Base-by-base conservation (phyloP, 2,329 filamentous ascomycete genomes). In the Talaromyces sp. region DNA sequence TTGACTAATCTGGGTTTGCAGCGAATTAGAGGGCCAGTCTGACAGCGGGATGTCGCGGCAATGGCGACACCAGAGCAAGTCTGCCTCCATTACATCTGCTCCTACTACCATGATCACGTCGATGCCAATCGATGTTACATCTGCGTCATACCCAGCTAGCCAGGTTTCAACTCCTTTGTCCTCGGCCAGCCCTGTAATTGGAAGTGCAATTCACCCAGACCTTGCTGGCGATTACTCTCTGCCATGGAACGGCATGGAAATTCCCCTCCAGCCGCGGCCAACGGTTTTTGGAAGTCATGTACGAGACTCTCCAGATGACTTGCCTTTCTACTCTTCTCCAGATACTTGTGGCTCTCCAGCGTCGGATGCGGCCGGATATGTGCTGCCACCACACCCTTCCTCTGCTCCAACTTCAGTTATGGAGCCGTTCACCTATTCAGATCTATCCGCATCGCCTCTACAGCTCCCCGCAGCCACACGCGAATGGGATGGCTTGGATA, bases 261-360 rank as follows among this genome's bases (percentile, higher is more conserved):
- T 77, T 63, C 71, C 72, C 27, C 68, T 78, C 25, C 72, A 75
- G 41, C 72, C 73, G 57, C 73, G 69, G 59, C 68, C 62, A 19
- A 67, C 70, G 41, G 69, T 75, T 35, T 74, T 73, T 65, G 72
- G 72, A 39, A 72, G 72, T 60, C 72, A 76, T n/a, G 69, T 78
- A 39, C 77, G 76, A 49, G 74, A 79, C 41, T 70, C 75, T 6
- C 68, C 73, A 6, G 78, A 79, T 54, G 79, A 80, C 61, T 72
- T 74, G 47, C 75, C 74, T n/a, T 76, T 80, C 66, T 81, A 80
- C 66, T 78, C 79, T 37, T 80, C 78, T 11, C 77, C 79, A 49
- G 78, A 79, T 64, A 77, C 77, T 62, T 81, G 78, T 67, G 75
- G 75, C n/a, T 81, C 79, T n/a, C 79, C 79, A 41, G 70, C 74